Evolutionary conservation across 75 land plant genomes (phyloP).

Genomic region (Pseudotsuga menziesii): DNA sequence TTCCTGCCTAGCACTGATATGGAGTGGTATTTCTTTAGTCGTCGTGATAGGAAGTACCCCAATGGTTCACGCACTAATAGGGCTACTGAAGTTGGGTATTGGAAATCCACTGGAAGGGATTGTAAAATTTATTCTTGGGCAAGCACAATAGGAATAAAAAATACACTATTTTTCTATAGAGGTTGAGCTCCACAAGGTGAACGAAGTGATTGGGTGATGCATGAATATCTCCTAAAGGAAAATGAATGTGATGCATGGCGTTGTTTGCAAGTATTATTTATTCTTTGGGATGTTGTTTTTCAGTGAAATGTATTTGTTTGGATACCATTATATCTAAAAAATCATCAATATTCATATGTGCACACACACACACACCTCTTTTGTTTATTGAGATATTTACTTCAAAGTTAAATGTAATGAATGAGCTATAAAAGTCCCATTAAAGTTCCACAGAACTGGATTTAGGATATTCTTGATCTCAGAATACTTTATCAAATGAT

Average conservation of each 20-base stretch:
- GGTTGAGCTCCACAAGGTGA: conserved; percentile 13
- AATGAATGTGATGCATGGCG: not conserved
- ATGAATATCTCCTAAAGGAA: conserved; percentile 10
- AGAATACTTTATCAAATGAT: too few relatives aligned
- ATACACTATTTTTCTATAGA: conserved; percentile 10
- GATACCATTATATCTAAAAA: not conserved
- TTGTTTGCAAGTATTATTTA: conserved; percentile 1
- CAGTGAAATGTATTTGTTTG: not conserved
- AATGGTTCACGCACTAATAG: conserved; percentile 5
- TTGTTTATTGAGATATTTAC: not conserved
- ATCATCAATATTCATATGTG: not conserved
- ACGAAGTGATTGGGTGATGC: conserved; percentile 12
- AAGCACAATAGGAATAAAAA: not conserved
- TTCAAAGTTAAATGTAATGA: not conserved
- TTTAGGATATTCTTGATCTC: too few relatives aligned
- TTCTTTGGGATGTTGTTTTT: not conserved
- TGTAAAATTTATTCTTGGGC: not conserved
- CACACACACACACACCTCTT: not conserved
- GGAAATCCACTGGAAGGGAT: conserved; percentile 6
- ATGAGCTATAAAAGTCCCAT: too few relatives aligned
- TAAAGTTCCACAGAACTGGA: too few relatives aligned
- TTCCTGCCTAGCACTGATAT: not conserved
- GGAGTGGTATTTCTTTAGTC: conserved; percentile 14
- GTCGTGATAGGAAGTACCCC: conserved; percentile 8
- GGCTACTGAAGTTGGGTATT: conserved; percentile 12